Evolutionary conservation across 495 filamentous ascomycete genomes (phyloP).

Genomic region (Amphirosellinia nigrospora): DNA sequence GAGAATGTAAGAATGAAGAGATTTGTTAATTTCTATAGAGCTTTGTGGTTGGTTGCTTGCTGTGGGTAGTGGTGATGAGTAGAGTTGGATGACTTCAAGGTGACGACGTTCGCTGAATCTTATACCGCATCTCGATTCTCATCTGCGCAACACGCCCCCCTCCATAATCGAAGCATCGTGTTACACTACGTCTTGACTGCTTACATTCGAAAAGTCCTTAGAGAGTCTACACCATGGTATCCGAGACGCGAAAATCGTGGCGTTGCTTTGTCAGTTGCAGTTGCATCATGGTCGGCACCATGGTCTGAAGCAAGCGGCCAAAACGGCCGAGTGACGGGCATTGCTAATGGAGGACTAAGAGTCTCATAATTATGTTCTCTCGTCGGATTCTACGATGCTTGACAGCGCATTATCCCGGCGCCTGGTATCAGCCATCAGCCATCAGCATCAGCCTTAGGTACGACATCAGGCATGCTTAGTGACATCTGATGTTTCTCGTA

Average conservation of each 20-base stretch:
- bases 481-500: background rate
- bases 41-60: constrained; percentile 2
- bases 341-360: background rate
- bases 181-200: background rate
- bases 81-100: constrained; percentile 3
- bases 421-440: background rate
- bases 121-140: background rate
- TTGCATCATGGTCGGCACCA: too few relatives aligned
- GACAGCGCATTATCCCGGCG: background rate
- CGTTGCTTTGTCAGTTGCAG: constrained; percentile 17
- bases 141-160: background rate
- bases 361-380: background rate
- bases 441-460: background rate
- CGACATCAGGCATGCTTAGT: background rate
- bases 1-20: background rate
- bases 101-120: constrained; percentile 11
- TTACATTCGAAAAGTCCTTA: background rate
- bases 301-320: background rate
- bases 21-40: background rate
- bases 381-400: background rate
- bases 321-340: background rate
- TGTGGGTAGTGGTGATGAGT: constrained; percentile 12
- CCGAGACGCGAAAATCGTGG: background rate
- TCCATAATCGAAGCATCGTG: background rate
- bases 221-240: background rate